Conservation (phyloP, 2,329 filamentous ascomycete genomes). For the Pseudogymnoascus sp. region DNA sequence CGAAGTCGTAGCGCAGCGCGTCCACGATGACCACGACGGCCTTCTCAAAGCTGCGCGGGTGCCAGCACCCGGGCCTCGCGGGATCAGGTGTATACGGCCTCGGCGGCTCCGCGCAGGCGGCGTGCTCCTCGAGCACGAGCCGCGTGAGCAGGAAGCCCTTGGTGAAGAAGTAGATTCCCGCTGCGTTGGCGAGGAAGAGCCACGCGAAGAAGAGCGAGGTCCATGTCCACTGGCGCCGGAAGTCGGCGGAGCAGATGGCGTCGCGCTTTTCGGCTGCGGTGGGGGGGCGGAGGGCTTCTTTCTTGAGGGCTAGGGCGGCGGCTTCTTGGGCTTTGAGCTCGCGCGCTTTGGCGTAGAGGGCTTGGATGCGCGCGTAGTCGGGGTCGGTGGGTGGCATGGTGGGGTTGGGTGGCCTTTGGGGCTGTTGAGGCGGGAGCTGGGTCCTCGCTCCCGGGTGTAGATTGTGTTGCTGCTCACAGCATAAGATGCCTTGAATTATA, state of each 20-base stretch:
- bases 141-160: conserved; percentile 90
- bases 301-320: background rate
- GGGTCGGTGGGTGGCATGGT: background rate
- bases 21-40: conserved; percentile 87
- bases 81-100: conserved; percentile 18
- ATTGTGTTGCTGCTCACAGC: background rate
- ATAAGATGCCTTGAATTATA: background rate
- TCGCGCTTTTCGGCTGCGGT: background rate
- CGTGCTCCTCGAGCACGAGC: conserved; percentile 68
- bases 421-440: background rate
- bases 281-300: background rate
- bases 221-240: background rate
- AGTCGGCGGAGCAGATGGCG: background rate
- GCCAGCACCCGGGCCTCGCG: conserved; percentile 78
- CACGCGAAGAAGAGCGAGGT: background rate
- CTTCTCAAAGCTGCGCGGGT: conserved; percentile 86
- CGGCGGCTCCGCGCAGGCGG: conserved; percentile 60
- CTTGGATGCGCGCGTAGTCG: background rate
- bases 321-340: background rate
- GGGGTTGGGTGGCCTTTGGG: background rate
- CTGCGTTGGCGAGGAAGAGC: conserved; percentile 14
- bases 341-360: background rate
- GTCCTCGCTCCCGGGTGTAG: background rate
- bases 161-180: conserved; percentile 86
- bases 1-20: conserved; percentile 93